Base-by-base conservation (phyloP, 768 basidiomycete genomes). In the Chalciporus sphaerocephalus region DNA sequence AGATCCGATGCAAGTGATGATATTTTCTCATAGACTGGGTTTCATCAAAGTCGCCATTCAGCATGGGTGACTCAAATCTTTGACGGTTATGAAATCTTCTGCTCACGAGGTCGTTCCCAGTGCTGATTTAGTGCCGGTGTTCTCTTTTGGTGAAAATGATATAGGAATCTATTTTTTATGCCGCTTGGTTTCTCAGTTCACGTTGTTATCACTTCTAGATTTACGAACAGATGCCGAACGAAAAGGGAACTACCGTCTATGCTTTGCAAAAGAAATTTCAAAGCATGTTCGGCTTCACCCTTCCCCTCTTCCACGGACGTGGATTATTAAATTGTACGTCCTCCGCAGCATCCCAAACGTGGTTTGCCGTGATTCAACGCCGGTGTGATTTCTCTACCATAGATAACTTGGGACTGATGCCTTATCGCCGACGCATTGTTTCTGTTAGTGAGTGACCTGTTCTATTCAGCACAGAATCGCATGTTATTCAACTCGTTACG, bases 101-200 rank as follows among this genome's bases (percentile, higher is more conserved):
- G 45, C 47, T 35, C 25, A 50, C 20, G 42, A 46, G 10, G 38
- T 24, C 37, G 28, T 12, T 42, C 18, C 12, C 53, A 93, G 92
- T 43, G 96, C 96, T 30, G 92, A 94, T 58, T 74, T 99, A 10
- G 96, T 99, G 0, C 96, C 96, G 0, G 94, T 97, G 3, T 98
- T 99, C 61, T 94, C 92, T 5, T 99, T 99, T 56, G 96, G 96
- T 11, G 96, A 99, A 72, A 98, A 98, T 62, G 96, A 98, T 65
- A 94, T 94, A 50, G 8, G 59, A 80, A 74, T 37, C 11, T 32
- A 23, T 6, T 13, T 16, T 39, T 42, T 18, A 10, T 25, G 10
- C 10, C 24, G 44, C 24, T 16, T 11, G 5, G n/a, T 5, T 9
- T 1, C 5, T 28, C 34, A 32, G 25, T 18, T 55, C 44, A 52